These are phyloP conservation scores for Cyberlindnera lachancei DNA, from an alignment of 805 yeast genomes.

Conservation along the genomic window DNA sequence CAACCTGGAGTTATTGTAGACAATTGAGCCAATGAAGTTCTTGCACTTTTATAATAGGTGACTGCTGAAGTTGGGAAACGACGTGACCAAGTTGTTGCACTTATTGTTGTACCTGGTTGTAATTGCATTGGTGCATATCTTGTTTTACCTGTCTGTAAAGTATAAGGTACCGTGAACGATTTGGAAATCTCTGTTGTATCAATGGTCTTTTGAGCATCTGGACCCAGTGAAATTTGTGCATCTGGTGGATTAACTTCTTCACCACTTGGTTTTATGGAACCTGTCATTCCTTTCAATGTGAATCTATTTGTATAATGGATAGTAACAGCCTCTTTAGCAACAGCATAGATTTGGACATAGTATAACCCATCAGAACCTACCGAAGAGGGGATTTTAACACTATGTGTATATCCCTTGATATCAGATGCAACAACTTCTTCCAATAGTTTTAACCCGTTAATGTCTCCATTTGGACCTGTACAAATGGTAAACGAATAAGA, in stretches of 20 bases:
- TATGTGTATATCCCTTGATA: slow-evolving; percentile 27
- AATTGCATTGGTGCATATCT: slow-evolving; percentile 90
- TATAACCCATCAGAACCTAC: slow-evolving; percentile 59
- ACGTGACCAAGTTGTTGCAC: slow-evolving; percentile 57
- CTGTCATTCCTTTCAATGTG: slow-evolving; percentile 63
- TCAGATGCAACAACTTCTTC: slow-evolving; percentile 23
- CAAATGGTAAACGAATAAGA: slow-evolving; percentile 51
- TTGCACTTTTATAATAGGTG: slow-evolving; percentile 45
- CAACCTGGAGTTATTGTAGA: slow-evolving; percentile 85
- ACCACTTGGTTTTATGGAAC: slow-evolving; percentile 40
- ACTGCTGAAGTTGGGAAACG: slow-evolving; percentile 64
- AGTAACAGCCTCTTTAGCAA: slow-evolving; percentile 34
- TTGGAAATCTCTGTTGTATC: slow-evolving; percentile 36
- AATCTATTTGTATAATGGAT: slow-evolving; percentile 67
- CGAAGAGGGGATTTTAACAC: slow-evolving; percentile 36
- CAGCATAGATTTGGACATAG: slow-evolving; percentile 62
- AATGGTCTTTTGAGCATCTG: slow-evolving; percentile 28
- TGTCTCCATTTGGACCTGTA: slow-evolving; percentile 56
- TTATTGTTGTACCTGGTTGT: slow-evolving; percentile 72
- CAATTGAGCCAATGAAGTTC: slow-evolving; percentile 25
- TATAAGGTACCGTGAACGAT: slow-evolving; percentile 63
- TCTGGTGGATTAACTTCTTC: slow-evolving; percentile 34
- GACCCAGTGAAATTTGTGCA: slow-evolving; percentile 29
- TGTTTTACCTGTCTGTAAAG: slow-evolving; percentile 68
- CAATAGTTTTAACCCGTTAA: slow-evolving; percentile 31